Conservation (phyloP, 257 asterid genomes). For the Thymus mandschuricus region DNA sequence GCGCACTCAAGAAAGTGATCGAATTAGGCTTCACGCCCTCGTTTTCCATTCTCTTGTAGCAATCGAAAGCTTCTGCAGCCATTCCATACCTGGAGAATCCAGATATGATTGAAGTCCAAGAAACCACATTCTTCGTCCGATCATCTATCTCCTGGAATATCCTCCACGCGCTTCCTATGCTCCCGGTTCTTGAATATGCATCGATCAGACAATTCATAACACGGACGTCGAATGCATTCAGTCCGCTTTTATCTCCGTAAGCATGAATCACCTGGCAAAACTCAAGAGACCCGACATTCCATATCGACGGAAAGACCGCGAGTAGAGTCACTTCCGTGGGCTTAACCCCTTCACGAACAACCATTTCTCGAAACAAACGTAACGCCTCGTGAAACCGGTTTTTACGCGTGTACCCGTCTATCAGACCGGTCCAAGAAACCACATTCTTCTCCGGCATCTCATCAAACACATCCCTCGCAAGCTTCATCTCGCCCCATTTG, state of each 20-base stretch:
- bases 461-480: conserved; percentile 54
- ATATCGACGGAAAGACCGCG: conserved; percentile 68
- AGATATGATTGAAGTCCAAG: conserved; percentile 83
- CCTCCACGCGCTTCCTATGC: conserved; percentile 49
- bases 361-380: conserved; percentile 57
- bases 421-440: conserved; percentile 75
- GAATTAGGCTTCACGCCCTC: conserved; percentile 51
- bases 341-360: conserved; percentile 45
- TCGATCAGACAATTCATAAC: conserved; percentile 69
- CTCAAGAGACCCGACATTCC: conserved; percentile 59
- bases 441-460: conserved; percentile 40
- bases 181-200: conserved; percentile 69
- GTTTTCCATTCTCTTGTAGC: conserved; percentile 52
- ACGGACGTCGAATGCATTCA: conserved; percentile 52
- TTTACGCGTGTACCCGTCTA: conserved; percentile 68
- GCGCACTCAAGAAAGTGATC: conserved; percentile 61
- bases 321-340: conserved; percentile 72
- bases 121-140: conserved; percentile 54
- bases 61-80: conserved; percentile 64
- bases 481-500: conserved; percentile 57
- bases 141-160: conserved; percentile 51
- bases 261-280: conserved; percentile 61
- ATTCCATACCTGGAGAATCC: conserved; percentile 74
- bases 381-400: conserved; percentile 51
- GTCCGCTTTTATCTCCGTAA: conserved; percentile 59